These are phyloP conservation scores for Cutaneotrichosporon cutaneum DNA, from an alignment of 1,284 basidiomycete species.

Conservation along the genomic window DNA sequence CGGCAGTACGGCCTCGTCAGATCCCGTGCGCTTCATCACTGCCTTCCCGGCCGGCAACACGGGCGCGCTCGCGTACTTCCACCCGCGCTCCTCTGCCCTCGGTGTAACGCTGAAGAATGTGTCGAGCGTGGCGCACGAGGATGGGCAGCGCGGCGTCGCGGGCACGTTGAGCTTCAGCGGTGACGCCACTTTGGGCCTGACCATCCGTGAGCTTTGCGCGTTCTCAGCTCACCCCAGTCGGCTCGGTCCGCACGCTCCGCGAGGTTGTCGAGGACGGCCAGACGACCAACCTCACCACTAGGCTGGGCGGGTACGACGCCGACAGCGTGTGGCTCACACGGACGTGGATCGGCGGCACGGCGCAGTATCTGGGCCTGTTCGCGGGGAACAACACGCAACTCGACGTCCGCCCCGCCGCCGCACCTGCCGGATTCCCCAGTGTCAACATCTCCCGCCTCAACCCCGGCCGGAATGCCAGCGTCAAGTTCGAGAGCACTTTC, in stretches of 20 bases:
- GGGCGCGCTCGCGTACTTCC: slow-evolving; percentile 53
- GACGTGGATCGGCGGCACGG: slow-evolving; percentile 54
- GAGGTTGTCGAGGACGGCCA: slow-evolving; percentile 51
- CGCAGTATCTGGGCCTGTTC: slow-evolving; percentile 47
- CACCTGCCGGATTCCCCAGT: slow-evolving; percentile 34
- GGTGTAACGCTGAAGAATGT: slow-evolving; percentile 40
- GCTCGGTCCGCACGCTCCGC: slow-evolving; percentile 54
- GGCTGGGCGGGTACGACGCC: slow-evolving; percentile 47
- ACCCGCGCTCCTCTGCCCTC: slow-evolving; percentile 34
- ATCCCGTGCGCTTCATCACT: slow-evolving; percentile 52
- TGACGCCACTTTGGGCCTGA: slow-evolving; percentile 53
- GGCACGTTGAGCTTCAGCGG: slow-evolving; percentile 48
- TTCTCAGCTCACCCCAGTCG: slow-evolving; percentile 36
- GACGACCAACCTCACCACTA: slow-evolving; percentile 55
- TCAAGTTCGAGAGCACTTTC: slow-evolving; percentile 51
- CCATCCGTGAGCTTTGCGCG: slow-evolving; percentile 38
- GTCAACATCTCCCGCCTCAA: slow-evolving; percentile 41
- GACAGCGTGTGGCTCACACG: slow-evolving; percentile 51
- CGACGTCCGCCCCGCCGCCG: slow-evolving; percentile 41
- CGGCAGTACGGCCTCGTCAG: slow-evolving; percentile 41
- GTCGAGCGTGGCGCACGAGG: slow-evolving; percentile 26
- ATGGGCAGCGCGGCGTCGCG: slow-evolving; percentile 51
- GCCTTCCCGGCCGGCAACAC: slow-evolving; percentile 56
- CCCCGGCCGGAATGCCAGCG: slow-evolving; percentile 32
- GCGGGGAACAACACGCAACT: slow-evolving; percentile 36